phyloP scores from a whole-genome alignment of 208 protist species.

The Leishmania tropica region DNA sequence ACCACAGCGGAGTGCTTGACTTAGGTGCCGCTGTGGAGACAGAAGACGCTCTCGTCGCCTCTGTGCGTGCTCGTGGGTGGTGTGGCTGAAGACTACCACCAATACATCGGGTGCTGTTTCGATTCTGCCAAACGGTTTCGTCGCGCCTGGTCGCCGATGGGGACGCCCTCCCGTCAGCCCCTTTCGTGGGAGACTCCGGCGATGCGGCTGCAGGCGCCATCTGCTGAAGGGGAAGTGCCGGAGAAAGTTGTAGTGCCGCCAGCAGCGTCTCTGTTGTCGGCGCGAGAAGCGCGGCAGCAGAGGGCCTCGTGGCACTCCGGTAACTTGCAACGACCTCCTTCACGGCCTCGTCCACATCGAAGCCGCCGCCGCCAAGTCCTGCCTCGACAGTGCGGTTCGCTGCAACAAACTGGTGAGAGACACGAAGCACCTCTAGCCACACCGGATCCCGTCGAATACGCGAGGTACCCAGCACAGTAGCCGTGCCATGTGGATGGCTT shows the following conservation, averaged over 20 bases:
- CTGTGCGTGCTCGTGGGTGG: constrained; percentile 20
- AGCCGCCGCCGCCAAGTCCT: background rate
- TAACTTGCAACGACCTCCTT: background rate
- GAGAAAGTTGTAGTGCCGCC: constrained; percentile 36
- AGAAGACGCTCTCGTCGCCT: constrained; percentile 3
- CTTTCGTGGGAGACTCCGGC: background rate
- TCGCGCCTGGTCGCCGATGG: background rate
- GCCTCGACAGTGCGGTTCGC: constrained; percentile 27
- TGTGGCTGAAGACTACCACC: background rate
- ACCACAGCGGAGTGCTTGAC: background rate
- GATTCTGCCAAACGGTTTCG: background rate
- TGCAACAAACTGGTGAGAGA: constrained; percentile 49
- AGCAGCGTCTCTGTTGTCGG: constrained; percentile 49
- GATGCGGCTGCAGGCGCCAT: background rate
- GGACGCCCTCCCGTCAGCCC: background rate
- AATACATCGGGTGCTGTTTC: background rate
- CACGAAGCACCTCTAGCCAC: constrained; percentile 65
- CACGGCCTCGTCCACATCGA: constrained; percentile 10
- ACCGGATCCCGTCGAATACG: constrained; percentile 66
- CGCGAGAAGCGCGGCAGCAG: constrained; percentile 12
- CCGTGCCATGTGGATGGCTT: background rate
- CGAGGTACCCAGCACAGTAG: constrained; percentile 2
- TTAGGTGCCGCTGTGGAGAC: background rate
- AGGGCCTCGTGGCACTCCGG: background rate
- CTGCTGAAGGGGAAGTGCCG: constrained; percentile 49